Percentiles rank a stretch among this genome's conserved stretches.
These are phyloP conservation scores for Areca catechu DNA, from an alignment of 176 grass and related monocot genomes.

Conservation along the genomic window DNA sequence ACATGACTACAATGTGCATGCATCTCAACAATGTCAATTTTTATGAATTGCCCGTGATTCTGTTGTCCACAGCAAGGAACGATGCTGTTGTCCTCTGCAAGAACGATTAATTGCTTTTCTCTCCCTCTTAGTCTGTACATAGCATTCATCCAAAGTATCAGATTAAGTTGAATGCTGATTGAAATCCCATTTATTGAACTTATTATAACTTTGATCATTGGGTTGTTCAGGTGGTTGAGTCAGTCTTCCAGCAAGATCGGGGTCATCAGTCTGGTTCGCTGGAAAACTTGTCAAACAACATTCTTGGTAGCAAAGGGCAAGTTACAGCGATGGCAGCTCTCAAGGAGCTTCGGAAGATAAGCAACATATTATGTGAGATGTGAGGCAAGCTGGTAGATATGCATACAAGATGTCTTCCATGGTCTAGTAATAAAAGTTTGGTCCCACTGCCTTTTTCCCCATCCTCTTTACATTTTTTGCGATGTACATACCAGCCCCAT, in stretches of 20 bases:
- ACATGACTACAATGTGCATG: too few relatives aligned
- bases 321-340: not conserved
- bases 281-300: slow-evolving; percentile 1
- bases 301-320: slow-evolving; percentile 5
- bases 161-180: not conserved
- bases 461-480: too few relatives aligned
- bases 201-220: not conserved
- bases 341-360: slow-evolving; percentile 7
- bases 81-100: too few relatives aligned
- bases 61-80: too few relatives aligned
- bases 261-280: not conserved
- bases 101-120: not conserved
- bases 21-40: too few relatives aligned
- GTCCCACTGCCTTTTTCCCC: slow-evolving; percentile 11
- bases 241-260: slow-evolving; percentile 8
- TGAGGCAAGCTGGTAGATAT: not conserved
- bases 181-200: not conserved
- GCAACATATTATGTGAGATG: slow-evolving; percentile 44
- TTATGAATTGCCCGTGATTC: too few relatives aligned
- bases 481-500: too few relatives aligned
- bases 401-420: not conserved
- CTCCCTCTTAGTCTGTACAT: not conserved
- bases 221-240: slow-evolving; percentile 2
- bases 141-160: too few relatives aligned
- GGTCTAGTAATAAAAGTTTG: slow-evolving; percentile 14